Percentiles rank a stretch among this genome's conserved stretches.
Evolutionary conservation across 2,329 filamentous ascomycete genomes (phyloP).

Genomic region (Scedosporium aurantiacum): DNA sequence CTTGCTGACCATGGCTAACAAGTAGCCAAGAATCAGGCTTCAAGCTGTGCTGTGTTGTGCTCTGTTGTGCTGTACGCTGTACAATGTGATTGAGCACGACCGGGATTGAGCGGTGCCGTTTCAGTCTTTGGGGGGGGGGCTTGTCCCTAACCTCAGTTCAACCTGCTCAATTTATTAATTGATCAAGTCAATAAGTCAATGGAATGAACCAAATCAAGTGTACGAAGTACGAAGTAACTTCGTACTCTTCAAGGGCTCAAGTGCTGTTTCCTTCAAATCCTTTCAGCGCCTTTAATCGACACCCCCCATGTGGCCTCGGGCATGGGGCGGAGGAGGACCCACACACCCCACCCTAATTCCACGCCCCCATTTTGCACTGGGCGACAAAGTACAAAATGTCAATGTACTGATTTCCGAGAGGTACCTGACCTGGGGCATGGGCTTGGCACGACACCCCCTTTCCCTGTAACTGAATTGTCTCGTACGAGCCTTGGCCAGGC

Average conservation of each 20-base stretch:
- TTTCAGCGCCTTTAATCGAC: not conserved
- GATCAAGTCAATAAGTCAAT: too few relatives aligned
- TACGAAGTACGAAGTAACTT: not conserved
- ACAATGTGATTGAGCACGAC: too few relatives aligned
- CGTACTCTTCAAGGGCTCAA: too few relatives aligned
- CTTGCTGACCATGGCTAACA: too few relatives aligned
- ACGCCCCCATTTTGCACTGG: not conserved
- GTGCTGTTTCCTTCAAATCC: not conserved
- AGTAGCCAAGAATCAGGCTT: too few relatives aligned
- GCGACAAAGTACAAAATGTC: not conserved
- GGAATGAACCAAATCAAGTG: too few relatives aligned
- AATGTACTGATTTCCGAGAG: not conserved
- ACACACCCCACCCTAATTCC: not conserved
- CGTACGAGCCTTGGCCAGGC: conserved; percentile 5
- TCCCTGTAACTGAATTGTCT: conserved; percentile 2
- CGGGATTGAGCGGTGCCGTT: too few relatives aligned
- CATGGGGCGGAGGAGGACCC: not conserved
- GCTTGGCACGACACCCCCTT: conserved; percentile 1
- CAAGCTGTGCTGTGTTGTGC: too few relatives aligned
- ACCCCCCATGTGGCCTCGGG: not conserved
- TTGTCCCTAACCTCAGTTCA: too few relatives aligned
- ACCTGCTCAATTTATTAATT: too few relatives aligned
- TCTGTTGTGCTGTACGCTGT: too few relatives aligned
- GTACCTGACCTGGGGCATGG: conserved; percentile 3
- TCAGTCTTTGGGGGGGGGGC: too few relatives aligned